phyloP scores from a whole-genome alignment of 331 rosid genomes.

The Prunus yedoensis region DNA sequence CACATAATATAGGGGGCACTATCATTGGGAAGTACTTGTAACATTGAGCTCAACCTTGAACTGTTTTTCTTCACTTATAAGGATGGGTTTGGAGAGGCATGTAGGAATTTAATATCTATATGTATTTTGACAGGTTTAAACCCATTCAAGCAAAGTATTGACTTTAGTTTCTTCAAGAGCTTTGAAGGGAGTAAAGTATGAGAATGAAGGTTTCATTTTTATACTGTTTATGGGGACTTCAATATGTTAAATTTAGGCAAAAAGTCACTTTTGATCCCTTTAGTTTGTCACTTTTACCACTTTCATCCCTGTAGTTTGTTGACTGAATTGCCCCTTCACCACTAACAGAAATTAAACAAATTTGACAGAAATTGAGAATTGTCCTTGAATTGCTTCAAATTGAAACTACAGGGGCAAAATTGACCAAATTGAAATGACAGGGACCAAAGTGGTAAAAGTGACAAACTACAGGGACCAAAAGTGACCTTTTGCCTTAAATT shows the following conservation, averaged over 20 bases:
- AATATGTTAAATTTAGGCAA: not conserved
- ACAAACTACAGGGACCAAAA: too few species aligned
- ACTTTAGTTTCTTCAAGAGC: not conserved
- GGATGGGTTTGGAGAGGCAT: not conserved
- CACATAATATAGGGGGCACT: not conserved
- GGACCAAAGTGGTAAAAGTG: too few species aligned
- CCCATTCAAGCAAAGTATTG: not conserved
- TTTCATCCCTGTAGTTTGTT: too few species aligned
- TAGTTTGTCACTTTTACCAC: too few species aligned
- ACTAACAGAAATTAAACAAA: too few species aligned
- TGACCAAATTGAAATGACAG: too few species aligned
- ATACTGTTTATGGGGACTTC: not conserved
- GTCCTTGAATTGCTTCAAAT: too few species aligned
- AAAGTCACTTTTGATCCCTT: too few species aligned
- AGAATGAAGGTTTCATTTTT: not conserved
- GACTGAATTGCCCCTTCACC: too few species aligned
- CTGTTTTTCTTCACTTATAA: not conserved
- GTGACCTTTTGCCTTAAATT: not conserved
- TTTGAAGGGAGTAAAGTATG: not conserved
- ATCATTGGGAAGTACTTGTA: not conserved
- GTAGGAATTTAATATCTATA: not conserved
- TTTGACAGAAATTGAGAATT: too few species aligned
- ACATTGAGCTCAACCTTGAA: not conserved
- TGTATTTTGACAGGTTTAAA: not conserved
- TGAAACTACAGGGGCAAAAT: too few species aligned